phyloP scores from a whole-genome alignment of 805 yeast genomes.

The Candida khao-thaluensis region DNA sequence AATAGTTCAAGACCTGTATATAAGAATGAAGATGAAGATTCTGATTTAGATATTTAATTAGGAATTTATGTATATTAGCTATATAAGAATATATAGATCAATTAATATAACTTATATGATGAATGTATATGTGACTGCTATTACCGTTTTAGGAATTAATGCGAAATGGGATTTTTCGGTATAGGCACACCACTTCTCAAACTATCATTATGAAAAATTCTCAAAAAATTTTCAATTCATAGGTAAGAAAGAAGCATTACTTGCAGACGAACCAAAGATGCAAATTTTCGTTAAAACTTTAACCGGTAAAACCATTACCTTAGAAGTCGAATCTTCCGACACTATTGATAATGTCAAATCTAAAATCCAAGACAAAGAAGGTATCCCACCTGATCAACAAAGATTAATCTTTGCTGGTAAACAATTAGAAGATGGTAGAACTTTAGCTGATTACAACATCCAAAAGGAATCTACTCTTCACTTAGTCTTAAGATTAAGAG shows the following conservation, averaged over 20 bases:
- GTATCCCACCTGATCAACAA: conserved; percentile 99
- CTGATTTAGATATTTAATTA: conserved; percentile 15
- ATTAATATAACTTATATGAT: not conserved
- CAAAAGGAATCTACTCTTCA: conserved; percentile 99
- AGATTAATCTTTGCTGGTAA: conserved; percentile 99
- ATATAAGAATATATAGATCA: too few relatives aligned
- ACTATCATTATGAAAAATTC: conserved; percentile 1
- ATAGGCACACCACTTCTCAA: not conserved
- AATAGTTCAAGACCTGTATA: not conserved
- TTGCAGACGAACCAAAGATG: conserved; percentile 49
- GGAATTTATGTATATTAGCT: too few relatives aligned
- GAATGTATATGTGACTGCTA: not conserved
- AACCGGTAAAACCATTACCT: conserved; percentile 99
- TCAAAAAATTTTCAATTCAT: too few relatives aligned
- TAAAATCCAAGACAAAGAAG: conserved; percentile 98
- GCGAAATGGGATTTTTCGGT: not conserved
- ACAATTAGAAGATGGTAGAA: conserved; percentile 99
- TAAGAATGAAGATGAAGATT: conserved; percentile 11
- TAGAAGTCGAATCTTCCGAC: conserved; percentile 98
- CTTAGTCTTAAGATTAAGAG: conserved; percentile 95
- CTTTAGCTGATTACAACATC: conserved; percentile 98
- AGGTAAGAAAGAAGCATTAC: conserved; percentile 51
- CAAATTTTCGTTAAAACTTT: conserved; percentile 99
- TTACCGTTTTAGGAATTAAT: not conserved
- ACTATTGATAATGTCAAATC: conserved; percentile 98